These are phyloP conservation scores for Fusarium temperatum DNA, from an alignment of 2,329 filamentous ascomycete genomes.

Conservation along the genomic window DNA sequence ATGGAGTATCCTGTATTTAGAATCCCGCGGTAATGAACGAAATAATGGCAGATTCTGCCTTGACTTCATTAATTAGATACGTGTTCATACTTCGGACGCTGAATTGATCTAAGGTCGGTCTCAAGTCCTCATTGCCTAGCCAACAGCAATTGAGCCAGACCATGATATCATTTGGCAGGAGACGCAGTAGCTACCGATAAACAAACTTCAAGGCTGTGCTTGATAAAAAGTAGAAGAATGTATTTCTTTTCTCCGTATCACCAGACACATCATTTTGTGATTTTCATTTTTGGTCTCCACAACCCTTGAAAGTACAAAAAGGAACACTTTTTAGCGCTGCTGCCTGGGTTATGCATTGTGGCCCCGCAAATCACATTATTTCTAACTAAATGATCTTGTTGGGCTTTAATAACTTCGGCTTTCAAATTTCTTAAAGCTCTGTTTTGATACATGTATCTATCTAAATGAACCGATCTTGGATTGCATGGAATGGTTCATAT, in stretches of 20 bases:
- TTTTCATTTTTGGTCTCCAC: neutral
- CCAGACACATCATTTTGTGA: neutral
- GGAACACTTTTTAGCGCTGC: neutral
- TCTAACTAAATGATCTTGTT: neutral
- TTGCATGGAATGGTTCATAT: neutral
- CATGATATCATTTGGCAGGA: neutral
- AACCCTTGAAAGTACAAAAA: neutral
- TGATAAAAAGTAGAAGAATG: neutral
- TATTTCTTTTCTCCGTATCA: neutral
- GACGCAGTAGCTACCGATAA: neutral
- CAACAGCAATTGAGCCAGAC: neutral
- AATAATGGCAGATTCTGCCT: neutral
- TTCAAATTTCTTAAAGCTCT: neutral
- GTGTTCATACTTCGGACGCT: no score
- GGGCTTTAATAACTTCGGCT: neutral
- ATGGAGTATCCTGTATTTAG: conserved; percentile 22
- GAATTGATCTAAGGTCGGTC: no score
- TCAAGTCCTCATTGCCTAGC: neutral
- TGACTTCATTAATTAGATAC: neutral
- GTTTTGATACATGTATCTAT: neutral
- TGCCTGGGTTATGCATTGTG: neutral
- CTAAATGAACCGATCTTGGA: neutral
- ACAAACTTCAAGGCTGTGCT: neutral
- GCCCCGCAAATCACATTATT: neutral
- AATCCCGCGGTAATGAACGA: neutral